Evolutionary conservation across 306 rosid genomes (phyloP), one percentile per base, ranked within the genome.

Genomic region (Vigna mungo): DNA sequence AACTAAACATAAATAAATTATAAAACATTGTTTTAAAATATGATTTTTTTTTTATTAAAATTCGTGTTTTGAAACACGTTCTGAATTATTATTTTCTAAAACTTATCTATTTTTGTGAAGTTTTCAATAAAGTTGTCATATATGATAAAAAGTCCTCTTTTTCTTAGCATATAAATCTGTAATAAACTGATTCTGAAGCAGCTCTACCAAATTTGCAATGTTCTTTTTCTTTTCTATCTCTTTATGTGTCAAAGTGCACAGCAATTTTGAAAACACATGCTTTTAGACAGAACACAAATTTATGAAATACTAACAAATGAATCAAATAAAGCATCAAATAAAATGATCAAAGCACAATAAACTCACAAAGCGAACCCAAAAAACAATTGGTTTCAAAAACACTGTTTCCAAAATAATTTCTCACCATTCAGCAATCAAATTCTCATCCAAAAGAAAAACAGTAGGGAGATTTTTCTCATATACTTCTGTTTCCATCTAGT

Each of bases 311-410:
- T 1, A 12, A 51, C 18, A 59, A 60, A 47, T 21, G 21, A 59
- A 59, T 69, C 63, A 78, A 36, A 68, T 69, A 61, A 68, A 58
- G 47, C 44, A 64, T 30, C 83, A 72, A 10, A 80, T 54, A 41
- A 72, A 52, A 80, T 34, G 11, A 12, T 6, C 43, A 61, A 73
- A 30, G 21, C 51, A 39, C 69, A 65, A 72, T 12, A 47, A 20
- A 36, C 37, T 56, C 34, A 63, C 69, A 30, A 80, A 39, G 16
- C 6, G 6, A 71, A 70, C 37, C 6, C 9, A 65, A 30, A 64
- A 52, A 15, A 2, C 52, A 41, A 9, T 41, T 41, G 10, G 46
- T 8, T 41, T 41, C 3, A 9, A 43, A 43, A 43, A 43, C 4
- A 30, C 48, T 43, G 48, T 11, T 43, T 43, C 48, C 11, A 43